Conservation (phyloP, 805 yeast species). For the Phaffomyces antillensis region DNA sequence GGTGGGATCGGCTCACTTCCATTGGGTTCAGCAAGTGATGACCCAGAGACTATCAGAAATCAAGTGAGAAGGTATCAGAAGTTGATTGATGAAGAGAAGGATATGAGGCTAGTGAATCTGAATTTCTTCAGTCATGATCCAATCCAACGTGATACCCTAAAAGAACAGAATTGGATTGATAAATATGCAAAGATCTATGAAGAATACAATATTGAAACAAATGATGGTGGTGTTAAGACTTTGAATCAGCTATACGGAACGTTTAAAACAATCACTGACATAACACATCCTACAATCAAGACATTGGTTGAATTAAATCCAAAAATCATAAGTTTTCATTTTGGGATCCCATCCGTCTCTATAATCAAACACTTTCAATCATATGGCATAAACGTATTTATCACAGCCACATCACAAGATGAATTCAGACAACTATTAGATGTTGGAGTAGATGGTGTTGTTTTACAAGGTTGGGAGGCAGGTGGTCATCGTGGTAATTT, state of each 20-base stretch:
- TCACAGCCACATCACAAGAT: constrained; percentile 37
- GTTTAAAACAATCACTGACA: constrained; percentile 9
- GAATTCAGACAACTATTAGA: constrained; percentile 32
- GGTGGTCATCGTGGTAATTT: constrained; percentile 60
- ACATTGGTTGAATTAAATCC: constrained; percentile 27
- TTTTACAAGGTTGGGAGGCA: constrained; percentile 55
- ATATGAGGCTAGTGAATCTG: constrained; percentile 28
- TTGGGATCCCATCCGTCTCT: constrained; percentile 35
- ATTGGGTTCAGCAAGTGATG: constrained; percentile 12
- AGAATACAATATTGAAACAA: not conserved
- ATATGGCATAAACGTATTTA: constrained; percentile 36
- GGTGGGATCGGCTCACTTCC: constrained; percentile 49
- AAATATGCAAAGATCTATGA: constrained; percentile 11
- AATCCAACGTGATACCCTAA: constrained; percentile 8
- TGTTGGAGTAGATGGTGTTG: constrained; percentile 39
- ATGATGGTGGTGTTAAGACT: not conserved
- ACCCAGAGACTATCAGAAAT: constrained; percentile 8
- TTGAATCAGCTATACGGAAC: constrained; percentile 11
- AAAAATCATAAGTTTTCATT: constrained; percentile 44
- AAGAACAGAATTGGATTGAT: constrained; percentile 18
- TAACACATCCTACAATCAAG: constrained; percentile 10
- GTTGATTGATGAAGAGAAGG: constrained; percentile 3
- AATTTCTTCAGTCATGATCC: constrained; percentile 42
- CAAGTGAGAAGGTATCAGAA: constrained; percentile 10
- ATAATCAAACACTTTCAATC: constrained; percentile 29